Conservation (phyloP, 768 basidiomycete species). For the Kwoniella heveanensis region DNA sequence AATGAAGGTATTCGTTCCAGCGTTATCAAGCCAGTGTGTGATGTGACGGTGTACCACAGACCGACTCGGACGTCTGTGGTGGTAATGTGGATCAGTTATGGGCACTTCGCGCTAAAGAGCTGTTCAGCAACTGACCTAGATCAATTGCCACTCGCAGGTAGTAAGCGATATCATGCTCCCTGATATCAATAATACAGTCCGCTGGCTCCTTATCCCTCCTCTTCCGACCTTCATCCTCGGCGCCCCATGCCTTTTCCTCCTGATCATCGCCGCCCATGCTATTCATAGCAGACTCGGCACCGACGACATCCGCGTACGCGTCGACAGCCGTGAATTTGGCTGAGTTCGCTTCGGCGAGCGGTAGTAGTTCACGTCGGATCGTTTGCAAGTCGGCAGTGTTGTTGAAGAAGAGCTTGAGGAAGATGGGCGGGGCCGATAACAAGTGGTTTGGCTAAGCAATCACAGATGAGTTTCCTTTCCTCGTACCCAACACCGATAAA, state of each 20-base stretch:
- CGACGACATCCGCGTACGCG: conserved; percentile 95
- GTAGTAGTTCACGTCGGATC: conserved; percentile 83
- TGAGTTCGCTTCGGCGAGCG: conserved; percentile 83
- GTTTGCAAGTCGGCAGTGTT: conserved; percentile 89
- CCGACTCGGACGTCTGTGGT: conserved; percentile 84
- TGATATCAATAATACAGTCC: conserved; percentile 88
- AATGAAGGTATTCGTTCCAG: conserved; percentile 74
- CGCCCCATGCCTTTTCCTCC: conserved; percentile 57
- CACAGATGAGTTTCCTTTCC: no score
- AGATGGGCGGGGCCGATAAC: conserved; percentile 87
- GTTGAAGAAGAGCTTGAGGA: conserved; percentile 83
- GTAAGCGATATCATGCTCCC: conserved; percentile 96
- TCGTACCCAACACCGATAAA: neutral
- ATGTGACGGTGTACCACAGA: conserved; percentile 91
- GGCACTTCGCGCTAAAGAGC: no score
- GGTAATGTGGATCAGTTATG: no score
- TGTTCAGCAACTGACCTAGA: conserved; percentile 62
- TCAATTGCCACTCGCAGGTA: conserved; percentile 99
- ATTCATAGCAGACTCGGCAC: conserved; percentile 56
- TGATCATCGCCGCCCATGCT: conserved; percentile 61
- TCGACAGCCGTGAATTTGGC: conserved; percentile 94
- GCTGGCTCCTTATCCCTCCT: conserved; percentile 68
- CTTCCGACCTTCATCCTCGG: conserved; percentile 57
- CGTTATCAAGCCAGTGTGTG: conserved; percentile 74
- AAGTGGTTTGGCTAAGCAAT: conserved; percentile 77